phyloP scores from a whole-genome alignment of 139 green algal species.

The Micromonas pusilla region DNA sequence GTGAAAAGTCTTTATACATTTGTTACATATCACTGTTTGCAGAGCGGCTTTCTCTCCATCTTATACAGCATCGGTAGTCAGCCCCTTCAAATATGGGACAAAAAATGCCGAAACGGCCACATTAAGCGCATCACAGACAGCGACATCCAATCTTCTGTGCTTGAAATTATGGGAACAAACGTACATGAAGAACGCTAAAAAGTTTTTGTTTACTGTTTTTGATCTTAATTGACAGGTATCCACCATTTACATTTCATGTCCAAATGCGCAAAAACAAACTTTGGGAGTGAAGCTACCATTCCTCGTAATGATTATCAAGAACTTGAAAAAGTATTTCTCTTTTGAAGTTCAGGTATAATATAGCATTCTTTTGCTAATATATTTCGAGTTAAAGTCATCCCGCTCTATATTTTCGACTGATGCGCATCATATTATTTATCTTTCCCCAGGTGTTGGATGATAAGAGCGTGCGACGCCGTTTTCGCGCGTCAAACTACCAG shows the following conservation, averaged over 20 bases:
- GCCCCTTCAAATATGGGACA: conserved; percentile 91
- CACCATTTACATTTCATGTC: conserved; percentile 87
- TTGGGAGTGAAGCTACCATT: conserved; percentile 97
- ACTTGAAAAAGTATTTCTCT: conserved; percentile 93
- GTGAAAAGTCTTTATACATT: neutral
- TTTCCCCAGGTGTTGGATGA: conserved; percentile 96
- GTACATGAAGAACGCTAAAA: too few species aligned
- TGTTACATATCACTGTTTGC: conserved; percentile 78
- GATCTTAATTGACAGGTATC: conserved; percentile 19
- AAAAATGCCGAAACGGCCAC: conserved; percentile 81
- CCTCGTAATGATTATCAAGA: conserved; percentile 96
- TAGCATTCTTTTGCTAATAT: too few species aligned
- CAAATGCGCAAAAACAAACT: conserved; percentile 74
- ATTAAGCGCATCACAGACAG: conserved; percentile 92
- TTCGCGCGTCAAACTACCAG: conserved; percentile 97
- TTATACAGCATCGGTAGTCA: conserved; percentile 93
- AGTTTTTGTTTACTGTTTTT: too few species aligned
- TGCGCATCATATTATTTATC: too few species aligned
- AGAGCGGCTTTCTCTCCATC: conserved; percentile 89
- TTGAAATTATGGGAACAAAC: conserved; percentile 88
- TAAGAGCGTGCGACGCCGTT: conserved; percentile 93
- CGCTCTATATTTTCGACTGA: too few species aligned
- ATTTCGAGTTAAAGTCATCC: too few species aligned
- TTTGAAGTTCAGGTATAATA: conserved; percentile 85
- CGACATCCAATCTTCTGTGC: conserved; percentile 90